A percentile compares a stretch with the other conserved stretches of the same genome.
Evolutionary conservation across 768 basidiomycete species (phyloP).

Genomic region (Collybiopsis luxurians): DNA sequence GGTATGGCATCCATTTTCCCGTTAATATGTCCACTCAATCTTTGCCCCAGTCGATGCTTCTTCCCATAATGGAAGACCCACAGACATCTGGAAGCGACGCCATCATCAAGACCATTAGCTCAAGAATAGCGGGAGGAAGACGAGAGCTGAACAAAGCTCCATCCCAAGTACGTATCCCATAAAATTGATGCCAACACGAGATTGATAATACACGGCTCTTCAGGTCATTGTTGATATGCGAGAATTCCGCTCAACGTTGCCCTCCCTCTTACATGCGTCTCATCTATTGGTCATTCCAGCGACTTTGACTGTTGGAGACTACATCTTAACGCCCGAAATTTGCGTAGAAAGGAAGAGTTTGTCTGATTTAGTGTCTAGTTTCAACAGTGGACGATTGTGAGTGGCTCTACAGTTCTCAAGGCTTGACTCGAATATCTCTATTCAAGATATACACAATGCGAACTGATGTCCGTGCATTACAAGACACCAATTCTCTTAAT

Average conservation of each 20-base stretch:
- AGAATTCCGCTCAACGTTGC: slow-evolving; percentile 92
- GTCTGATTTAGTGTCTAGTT: slow-evolving; percentile 88
- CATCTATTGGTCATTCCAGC: slow-evolving; percentile 81
- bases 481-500: slow-evolving; percentile 91
- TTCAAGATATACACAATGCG: slow-evolving; percentile 91
- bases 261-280: slow-evolving; percentile 84
- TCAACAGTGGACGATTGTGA: slow-evolving; percentile 91
- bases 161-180: slow-evolving; percentile 45
- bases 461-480: slow-evolving; percentile 95
- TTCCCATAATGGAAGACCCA: slow-evolving; percentile 73
- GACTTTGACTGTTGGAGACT: slow-evolving; percentile 94
- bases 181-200: no score
- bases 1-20: slow-evolving; percentile 45
- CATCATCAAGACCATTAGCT: slow-evolving; percentile 77
- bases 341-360: slow-evolving; percentile 96
- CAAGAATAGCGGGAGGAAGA: slow-evolving; percentile 84
- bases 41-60: slow-evolving; percentile 74
- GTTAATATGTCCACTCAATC: not conserved
- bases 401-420: no score
- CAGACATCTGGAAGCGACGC: slow-evolving; percentile 47
- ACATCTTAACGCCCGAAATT: slow-evolving; percentile 92
- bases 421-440: not conserved
- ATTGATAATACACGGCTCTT: no score
- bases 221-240: slow-evolving; percentile 97
- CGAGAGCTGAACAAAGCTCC: slow-evolving; percentile 64